Conservation (phyloP, 169 alveolate genomes). For the Cyclospora cayetanensis region DNA sequence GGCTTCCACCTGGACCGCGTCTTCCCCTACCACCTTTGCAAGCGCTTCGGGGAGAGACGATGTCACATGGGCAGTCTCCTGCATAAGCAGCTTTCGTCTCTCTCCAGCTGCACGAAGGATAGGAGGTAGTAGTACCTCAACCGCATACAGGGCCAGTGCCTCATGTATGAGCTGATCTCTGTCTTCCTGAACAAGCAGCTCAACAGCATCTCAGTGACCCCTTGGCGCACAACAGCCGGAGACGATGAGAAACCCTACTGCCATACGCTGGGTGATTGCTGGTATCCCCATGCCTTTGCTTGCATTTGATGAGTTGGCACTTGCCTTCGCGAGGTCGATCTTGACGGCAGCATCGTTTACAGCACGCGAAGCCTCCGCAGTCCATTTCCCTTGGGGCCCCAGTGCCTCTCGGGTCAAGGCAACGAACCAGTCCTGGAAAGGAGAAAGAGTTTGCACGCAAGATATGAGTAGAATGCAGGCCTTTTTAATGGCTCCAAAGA, state of each 20-base stretch:
- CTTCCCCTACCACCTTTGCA: neutral
- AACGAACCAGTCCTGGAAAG: slow-evolving; percentile 12
- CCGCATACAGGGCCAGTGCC: neutral
- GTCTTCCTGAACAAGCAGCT: neutral
- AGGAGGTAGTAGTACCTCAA: neutral
- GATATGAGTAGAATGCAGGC: too few relatives aligned
- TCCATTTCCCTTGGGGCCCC: neutral
- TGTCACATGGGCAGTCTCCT: neutral
- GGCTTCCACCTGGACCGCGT: neutral
- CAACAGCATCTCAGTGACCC: neutral
- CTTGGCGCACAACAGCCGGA: neutral
- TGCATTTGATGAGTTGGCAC: neutral
- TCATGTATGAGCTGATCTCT: neutral
- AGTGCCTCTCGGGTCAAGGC: neutral
- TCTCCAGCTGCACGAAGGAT: neutral
- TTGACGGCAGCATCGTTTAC: neutral
- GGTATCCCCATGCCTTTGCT: neutral
- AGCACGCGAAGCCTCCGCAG: neutral
- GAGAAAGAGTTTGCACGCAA: too few relatives aligned
- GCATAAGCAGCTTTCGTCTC: neutral
- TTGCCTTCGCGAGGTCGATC: slow-evolving; percentile 1
- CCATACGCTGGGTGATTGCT: too few relatives aligned
- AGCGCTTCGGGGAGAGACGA: neutral
- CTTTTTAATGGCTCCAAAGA: too few relatives aligned
- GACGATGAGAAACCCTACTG: neutral